These are phyloP conservation scores for Talaromyces islandicus DNA, from an alignment of 2,329 filamentous ascomycete genomes.

Conservation along the genomic window DNA sequence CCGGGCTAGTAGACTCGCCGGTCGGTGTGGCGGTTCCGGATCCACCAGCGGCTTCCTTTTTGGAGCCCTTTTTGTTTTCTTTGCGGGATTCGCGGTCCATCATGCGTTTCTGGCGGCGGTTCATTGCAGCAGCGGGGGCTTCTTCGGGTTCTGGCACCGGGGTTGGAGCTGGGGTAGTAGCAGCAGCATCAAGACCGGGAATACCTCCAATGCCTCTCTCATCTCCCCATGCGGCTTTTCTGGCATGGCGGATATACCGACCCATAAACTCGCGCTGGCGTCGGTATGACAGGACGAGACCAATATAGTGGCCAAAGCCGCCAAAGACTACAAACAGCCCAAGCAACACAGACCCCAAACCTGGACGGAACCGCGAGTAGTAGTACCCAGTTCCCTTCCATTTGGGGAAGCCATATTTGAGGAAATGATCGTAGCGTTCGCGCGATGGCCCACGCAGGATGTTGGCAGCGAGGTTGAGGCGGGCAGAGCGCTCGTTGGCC, in stretches of 20 bases:
- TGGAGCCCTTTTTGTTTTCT: conserved; percentile 48
- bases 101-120: conserved; percentile 79
- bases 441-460: conserved; percentile 76
- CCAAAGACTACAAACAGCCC: conserved; percentile 79
- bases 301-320: conserved; percentile 80
- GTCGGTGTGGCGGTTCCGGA: conserved; percentile 49
- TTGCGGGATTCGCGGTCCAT: conserved; percentile 73
- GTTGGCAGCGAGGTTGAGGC: conserved; percentile 76
- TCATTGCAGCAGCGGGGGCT: conserved; percentile 56
- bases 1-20: conserved; percentile 48
- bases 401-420: conserved; percentile 84
- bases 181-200: conserved; percentile 54
- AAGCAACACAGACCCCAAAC: conserved; percentile 73
- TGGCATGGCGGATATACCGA: conserved; percentile 83
- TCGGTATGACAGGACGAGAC: conserved; percentile 79
- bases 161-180: conserved; percentile 25
- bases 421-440: conserved; percentile 90
- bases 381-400: conserved; percentile 99
- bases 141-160: conserved; percentile 41
- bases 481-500: conserved; percentile 75
- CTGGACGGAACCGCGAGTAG: conserved; percentile 88
- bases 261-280: conserved; percentile 87
- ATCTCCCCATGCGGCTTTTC: conserved; percentile 84
- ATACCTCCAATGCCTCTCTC: conserved; percentile 62
- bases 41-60: conserved; percentile 15